These are phyloP conservation scores for Hymenoscyphus albidus DNA, from an alignment of 2,329 filamentous ascomycete genomes.

Conservation along the genomic window DNA sequence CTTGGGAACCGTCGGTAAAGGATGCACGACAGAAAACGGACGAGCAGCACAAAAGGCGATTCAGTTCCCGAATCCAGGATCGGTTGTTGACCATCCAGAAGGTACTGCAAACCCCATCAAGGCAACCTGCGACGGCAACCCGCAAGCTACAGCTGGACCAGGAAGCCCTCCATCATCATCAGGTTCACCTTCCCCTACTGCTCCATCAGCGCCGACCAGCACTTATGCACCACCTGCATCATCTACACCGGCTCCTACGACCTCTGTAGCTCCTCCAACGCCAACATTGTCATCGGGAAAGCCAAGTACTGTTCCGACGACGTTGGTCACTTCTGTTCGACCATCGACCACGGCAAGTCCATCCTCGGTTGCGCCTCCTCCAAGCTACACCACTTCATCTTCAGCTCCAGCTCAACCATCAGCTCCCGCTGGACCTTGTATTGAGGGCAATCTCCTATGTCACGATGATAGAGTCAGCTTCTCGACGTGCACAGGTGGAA, in stretches of 20 bases:
- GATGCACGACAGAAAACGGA: not conserved
- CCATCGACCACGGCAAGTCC: not conserved
- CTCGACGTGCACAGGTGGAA: not conserved
- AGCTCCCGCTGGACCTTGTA: not conserved
- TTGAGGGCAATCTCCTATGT: not conserved
- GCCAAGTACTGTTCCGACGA: not conserved
- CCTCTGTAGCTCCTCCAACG: not conserved
- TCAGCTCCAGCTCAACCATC: not conserved
- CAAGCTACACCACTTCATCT: not conserved
- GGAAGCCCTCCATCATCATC: not conserved
- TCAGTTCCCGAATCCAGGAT: constrained; percentile 4
- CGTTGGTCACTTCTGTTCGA: not conserved
- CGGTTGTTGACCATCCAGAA: constrained; percentile 7
- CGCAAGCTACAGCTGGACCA: not conserved
- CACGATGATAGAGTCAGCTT: not conserved
- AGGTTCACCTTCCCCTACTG: not conserved
- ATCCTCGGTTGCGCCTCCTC: not conserved
- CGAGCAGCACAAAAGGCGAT: constrained; percentile 6
- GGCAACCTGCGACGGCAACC: constrained; percentile 6
- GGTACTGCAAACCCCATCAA: constrained; percentile 1
- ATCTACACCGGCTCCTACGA: not conserved
- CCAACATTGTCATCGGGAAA: not conserved
- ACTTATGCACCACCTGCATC: not conserved
- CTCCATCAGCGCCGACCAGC: not conserved
- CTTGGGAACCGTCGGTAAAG: not conserved